phyloP scores from a whole-genome alignment of 78 protist genomes.

The Speleostelium caveatum region DNA sequence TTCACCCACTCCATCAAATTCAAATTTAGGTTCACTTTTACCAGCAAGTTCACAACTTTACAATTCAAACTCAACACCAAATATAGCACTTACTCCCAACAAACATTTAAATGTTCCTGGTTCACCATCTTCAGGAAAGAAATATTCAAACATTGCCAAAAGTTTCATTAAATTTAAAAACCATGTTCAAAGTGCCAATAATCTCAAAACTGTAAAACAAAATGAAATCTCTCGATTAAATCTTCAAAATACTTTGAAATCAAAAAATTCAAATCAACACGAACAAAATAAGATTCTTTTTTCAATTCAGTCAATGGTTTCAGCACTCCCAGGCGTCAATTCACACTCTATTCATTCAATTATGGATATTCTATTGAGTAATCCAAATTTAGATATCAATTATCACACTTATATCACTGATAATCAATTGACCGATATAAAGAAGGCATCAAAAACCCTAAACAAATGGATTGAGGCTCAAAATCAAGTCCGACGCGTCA shows the following conservation, averaged over 20 bases:
- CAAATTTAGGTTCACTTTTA: too few relatives aligned
- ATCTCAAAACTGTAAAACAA: background rate
- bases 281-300: constrained; percentile 39
- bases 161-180: constrained; percentile 14
- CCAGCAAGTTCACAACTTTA: too few relatives aligned
- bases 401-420: constrained; percentile 7
- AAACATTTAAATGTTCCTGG: background rate
- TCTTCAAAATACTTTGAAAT: background rate
- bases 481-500: constrained; percentile 36
- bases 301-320: constrained; percentile 35
- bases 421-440: background rate
- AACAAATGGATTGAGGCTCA: constrained; percentile 33
- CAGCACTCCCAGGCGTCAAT: constrained; percentile 41
- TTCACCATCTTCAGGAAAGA: constrained; percentile 5
- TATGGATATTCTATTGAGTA: constrained; percentile 52
- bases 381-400: constrained; percentile 23
- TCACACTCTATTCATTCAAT: constrained; percentile 4
- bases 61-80: too few relatives aligned
- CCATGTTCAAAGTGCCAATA: background rate
- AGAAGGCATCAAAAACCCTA: background rate
- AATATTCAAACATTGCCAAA: constrained; percentile 25
- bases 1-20: too few relatives aligned
- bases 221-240: background rate
- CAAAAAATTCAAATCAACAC: background rate
- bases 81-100: too few relatives aligned